phyloP scores from a whole-genome alignment of 2,329 filamentous ascomycete genomes.

The Ploettnerulaceae sp. region DNA sequence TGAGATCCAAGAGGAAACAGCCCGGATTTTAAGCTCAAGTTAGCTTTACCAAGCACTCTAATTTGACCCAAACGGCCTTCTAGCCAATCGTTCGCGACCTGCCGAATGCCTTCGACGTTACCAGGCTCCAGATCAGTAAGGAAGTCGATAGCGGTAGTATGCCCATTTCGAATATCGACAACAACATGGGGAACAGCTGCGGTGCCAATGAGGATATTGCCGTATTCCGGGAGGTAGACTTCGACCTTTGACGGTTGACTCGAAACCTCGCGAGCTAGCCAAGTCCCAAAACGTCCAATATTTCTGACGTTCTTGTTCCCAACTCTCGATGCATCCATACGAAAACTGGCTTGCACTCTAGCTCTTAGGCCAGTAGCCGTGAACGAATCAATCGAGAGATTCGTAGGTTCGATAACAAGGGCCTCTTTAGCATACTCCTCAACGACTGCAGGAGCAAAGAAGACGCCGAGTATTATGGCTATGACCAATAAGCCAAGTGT shows the following conservation, averaged over 20 bases:
- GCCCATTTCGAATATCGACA: slow-evolving; percentile 72
- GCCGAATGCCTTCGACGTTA: slow-evolving; percentile 69
- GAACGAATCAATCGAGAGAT: slow-evolving; percentile 79
- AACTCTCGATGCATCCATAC: slow-evolving; percentile 73
- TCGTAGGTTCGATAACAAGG: slow-evolving; percentile 74
- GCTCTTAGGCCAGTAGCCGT: slow-evolving; percentile 73
- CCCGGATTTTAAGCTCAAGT: slow-evolving; percentile 72
- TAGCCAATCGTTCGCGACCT: slow-evolving; percentile 83
- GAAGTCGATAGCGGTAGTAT: slow-evolving; percentile 74
- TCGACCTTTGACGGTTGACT: slow-evolving; percentile 67
- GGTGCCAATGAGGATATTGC: slow-evolving; percentile 69
- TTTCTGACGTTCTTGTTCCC: slow-evolving; percentile 64
- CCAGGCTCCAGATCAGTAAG: slow-evolving; percentile 72
- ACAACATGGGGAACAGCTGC: slow-evolving; percentile 71
- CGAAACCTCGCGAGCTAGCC: slow-evolving; percentile 72
- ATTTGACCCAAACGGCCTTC: slow-evolving; percentile 69
- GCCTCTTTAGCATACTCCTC: slow-evolving; percentile 85
- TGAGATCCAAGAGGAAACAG: slow-evolving; percentile 75
- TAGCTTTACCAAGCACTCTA: slow-evolving; percentile 66
- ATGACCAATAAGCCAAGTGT: slow-evolving; percentile 59
- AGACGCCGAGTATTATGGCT: slow-evolving; percentile 70
- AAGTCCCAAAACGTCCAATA: slow-evolving; percentile 73
- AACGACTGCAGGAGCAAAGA: slow-evolving; percentile 73
- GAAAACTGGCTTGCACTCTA: slow-evolving; percentile 76
- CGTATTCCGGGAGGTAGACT: slow-evolving; percentile 80